Evolutionary conservation across 208 protist genomes (phyloP), one percentile per base, ranked within the genome.

Genomic region (Naegleria gruberi): DNA sequence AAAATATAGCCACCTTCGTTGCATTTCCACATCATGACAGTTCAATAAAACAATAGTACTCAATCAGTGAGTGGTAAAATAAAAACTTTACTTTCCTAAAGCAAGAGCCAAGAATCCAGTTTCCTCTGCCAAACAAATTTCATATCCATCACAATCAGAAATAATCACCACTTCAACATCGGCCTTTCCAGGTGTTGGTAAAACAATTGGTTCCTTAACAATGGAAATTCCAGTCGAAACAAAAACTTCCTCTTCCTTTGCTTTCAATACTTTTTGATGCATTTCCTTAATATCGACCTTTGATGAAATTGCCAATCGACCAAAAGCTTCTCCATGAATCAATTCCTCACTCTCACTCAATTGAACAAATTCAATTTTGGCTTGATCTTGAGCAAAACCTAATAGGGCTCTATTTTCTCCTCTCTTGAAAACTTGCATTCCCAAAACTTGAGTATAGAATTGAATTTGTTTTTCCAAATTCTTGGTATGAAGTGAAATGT

Each of bases 61-160:
- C n/a, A n/a, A n/a, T n/a, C n/a, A n/a, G n/a, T n/a, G n/a, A n/a
- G n/a, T n/a, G n/a, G n/a, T n/a, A n/a, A n/a, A n/a, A n/a, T n/a
- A n/a, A n/a, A n/a, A 57, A 7, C 17, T 17, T 57, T 57, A 17
- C 17, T 57, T 7, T 17, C 73, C 73, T 41, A 74, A 37, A 26
- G 74, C 57, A 6, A 91, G 85, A 17, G 30, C 85, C 4, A 30
- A 40, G 44, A 91, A 91, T 34, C 55, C 90, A 42, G 55, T 82
- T 12, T 90, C 91, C 8, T 74, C 91, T 34, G 91, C 91, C 4
- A 91, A 91, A 90, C 91, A 92, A 45, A 90, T 90, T 34, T 92
- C 91, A 73, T 92, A 92, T n/a, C 90, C 90, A 51, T 92, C 91
- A 26, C 15, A 83, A 89, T 92, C 91, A 1, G 40, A 57, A 40